Evolutionary conservation across 169 alveolate genomes (phyloP).

Genomic region (Eimeria tenella): DNA sequence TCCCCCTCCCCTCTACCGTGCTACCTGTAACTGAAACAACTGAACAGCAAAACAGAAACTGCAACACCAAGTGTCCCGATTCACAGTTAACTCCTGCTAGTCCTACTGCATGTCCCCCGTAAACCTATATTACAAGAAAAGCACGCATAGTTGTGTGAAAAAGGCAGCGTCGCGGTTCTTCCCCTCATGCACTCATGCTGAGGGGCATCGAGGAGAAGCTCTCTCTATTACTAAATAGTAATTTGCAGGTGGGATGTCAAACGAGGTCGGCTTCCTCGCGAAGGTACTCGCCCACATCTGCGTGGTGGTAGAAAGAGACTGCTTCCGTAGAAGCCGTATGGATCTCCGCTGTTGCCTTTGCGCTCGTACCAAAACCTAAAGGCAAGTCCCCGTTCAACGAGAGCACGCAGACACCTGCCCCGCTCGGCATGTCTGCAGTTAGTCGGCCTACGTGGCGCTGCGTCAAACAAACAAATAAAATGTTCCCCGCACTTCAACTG

Average conservation of each 20-base stretch:
- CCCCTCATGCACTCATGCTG: neutral
- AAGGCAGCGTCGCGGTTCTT: neutral
- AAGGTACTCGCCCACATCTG: slow-evolving; percentile 96
- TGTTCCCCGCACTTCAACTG: too few species aligned
- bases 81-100: too few species aligned
- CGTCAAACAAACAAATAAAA: neutral
- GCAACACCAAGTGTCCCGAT: too few species aligned
- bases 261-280: slow-evolving; percentile 94
- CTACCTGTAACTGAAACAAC: too few species aligned
- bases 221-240: neutral
- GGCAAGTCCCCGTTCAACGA: slow-evolving; percentile 80
- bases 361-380: slow-evolving; percentile 95
- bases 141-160: too few species aligned
- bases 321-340: slow-evolving; percentile 90
- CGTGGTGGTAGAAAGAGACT: slow-evolving; percentile 89
- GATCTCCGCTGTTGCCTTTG: slow-evolving; percentile 92
- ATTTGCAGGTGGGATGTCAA: neutral
- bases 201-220: neutral
- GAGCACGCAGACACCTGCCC: slow-evolving; percentile 79
- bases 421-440: slow-evolving; percentile 81
- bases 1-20: too few species aligned
- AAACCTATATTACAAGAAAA: too few species aligned
- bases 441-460: slow-evolving; percentile 91
- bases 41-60: too few species aligned
- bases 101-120: too few species aligned